Evolutionary conservation across 192 early-diverging fungal species (phyloP).

Genomic region (Umbelopsis ramanniana): DNA sequence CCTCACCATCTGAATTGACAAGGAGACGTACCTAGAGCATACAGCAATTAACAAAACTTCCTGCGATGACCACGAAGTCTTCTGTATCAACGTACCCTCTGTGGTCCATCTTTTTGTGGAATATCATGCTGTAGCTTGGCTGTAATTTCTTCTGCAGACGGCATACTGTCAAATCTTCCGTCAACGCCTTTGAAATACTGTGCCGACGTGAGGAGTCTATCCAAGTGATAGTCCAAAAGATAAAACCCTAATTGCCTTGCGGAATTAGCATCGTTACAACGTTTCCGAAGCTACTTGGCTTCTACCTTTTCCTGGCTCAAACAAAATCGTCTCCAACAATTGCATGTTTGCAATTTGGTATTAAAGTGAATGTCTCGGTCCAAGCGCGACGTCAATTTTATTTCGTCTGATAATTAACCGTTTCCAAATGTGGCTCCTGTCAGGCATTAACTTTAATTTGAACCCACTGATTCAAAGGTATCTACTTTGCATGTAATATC

Average conservation of each 20-base stretch:
- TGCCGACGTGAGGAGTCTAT: neutral
- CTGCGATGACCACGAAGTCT: neutral
- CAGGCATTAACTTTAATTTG: no score
- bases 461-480: no score
- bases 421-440: no score
- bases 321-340: slow-evolving; percentile 2
- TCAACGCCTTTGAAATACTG: neutral
- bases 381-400: neutral
- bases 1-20: neutral
- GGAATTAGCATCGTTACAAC: neutral
- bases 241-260: neutral
- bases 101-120: neutral
- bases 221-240: neutral
- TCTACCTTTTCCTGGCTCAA: neutral
- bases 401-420: neutral
- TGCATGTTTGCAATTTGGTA: slow-evolving; percentile 1
- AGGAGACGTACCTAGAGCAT: slow-evolving; percentile 2
- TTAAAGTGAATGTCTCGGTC: neutral
- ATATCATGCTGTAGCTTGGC: neutral
- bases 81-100: neutral
- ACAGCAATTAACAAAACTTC: no score
- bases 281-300: neutral
- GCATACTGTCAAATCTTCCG: neutral
- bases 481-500: no score
- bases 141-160: neutral